Evolutionary conservation across 2,329 filamentous ascomycete species (phyloP).

Genomic region (Orbilia blumenaviensis): DNA sequence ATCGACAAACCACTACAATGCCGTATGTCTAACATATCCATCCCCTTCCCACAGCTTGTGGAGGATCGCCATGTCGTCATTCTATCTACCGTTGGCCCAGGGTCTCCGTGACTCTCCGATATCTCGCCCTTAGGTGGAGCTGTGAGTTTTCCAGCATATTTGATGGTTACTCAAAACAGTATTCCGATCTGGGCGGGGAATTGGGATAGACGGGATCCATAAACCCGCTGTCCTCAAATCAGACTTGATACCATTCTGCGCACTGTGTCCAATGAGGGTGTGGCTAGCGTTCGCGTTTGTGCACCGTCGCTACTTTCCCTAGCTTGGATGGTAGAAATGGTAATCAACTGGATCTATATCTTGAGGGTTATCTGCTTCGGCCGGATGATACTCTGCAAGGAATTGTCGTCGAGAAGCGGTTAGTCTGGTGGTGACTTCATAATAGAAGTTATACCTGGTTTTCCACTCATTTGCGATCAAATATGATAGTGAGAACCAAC

Average conservation of each 20-base stretch:
- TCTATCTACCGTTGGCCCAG: not conserved
- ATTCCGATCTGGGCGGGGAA: not conserved
- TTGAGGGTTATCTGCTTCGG: not conserved
- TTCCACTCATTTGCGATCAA: conserved; percentile 38
- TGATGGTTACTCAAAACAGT: not conserved
- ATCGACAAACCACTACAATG: conserved; percentile 19
- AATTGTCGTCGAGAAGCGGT: conserved; percentile 28
- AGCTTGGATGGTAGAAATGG: not conserved
- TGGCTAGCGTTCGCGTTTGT: not conserved
- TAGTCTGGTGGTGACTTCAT: not conserved
- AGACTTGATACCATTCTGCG: conserved; percentile 11
- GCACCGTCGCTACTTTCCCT: not conserved
- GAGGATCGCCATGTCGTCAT: not conserved
- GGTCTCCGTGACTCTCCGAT: not conserved
- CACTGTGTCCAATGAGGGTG: not conserved
- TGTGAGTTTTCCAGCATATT: not conserved
- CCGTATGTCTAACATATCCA: conserved; percentile 35
- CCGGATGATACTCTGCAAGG: not conserved
- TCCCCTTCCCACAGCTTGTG: not conserved
- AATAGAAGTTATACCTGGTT: not conserved
- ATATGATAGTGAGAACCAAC: conserved; percentile 33
- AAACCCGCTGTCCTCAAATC: conserved; percentile 35
- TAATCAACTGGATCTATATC: conserved; percentile 10
- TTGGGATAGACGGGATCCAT: conserved; percentile 15
- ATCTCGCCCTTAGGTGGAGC: conserved; percentile 4